phyloP scores from a whole-genome alignment of 164 flowering plant species.

The Taxillus chinensis region DNA sequence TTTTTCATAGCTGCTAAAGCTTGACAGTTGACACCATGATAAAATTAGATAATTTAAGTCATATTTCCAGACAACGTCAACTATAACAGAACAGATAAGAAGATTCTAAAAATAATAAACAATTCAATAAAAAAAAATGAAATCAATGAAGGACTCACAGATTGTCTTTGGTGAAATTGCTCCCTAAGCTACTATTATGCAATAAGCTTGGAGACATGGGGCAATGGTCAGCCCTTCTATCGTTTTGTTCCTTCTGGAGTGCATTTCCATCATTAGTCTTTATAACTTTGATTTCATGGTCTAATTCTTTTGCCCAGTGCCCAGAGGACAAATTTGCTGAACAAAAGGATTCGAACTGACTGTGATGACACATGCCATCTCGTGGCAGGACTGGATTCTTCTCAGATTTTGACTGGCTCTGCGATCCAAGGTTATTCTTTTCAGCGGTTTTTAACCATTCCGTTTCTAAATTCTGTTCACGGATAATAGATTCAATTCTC shows the following conservation, averaged over 20 bases:
- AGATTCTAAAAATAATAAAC: too few species aligned
- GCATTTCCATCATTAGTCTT: conserved; percentile 24
- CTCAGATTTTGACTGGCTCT: conserved; percentile 59
- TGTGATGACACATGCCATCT: conserved; percentile 35
- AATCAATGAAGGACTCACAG: conserved; percentile 39
- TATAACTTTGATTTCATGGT: conserved; percentile 42
- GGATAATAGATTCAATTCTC: conserved; percentile 68
- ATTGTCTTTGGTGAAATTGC: conserved; percentile 40
- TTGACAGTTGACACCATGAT: too few species aligned
- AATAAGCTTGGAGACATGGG: conserved; percentile 55
- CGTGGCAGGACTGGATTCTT: conserved; percentile 88
- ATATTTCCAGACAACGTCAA: too few species aligned
- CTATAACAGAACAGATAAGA: too few species aligned
- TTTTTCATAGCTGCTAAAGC: too few species aligned
- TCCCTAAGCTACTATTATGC: too few species aligned
- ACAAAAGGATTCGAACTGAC: conserved; percentile 23
- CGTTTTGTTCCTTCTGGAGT: conserved; percentile 34
- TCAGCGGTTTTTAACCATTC: conserved; percentile 91
- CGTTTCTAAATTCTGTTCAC: conserved; percentile 78
- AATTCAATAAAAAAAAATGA: background rate
- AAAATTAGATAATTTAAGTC: too few species aligned
- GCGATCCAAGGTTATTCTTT: conserved; percentile 59
- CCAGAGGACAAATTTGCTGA: conserved; percentile 28
- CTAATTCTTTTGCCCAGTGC: conserved; percentile 59
- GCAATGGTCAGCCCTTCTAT: conserved; percentile 27